Conservation (phyloP, 805 yeast species). For the Alloascoidea hylecoeti region DNA sequence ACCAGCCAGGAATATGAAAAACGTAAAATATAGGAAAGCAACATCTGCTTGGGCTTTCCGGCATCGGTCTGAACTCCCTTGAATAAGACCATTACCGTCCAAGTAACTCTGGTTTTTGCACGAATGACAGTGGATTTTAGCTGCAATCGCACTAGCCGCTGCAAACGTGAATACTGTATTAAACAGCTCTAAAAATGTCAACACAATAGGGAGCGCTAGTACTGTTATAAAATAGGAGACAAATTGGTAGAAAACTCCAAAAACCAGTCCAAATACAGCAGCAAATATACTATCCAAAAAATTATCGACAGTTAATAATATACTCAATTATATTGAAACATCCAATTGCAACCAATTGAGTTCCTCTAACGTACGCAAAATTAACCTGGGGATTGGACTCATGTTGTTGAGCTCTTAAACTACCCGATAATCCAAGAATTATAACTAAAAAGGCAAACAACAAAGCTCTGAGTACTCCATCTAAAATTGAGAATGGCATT, state of each 20-base stretch:
- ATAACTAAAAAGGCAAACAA: constrained; percentile 70
- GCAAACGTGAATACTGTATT: constrained; percentile 87
- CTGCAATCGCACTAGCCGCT: constrained; percentile 91
- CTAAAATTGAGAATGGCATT: constrained; percentile 59
- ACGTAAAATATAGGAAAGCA: constrained; percentile 36
- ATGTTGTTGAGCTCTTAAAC: constrained; percentile 58
- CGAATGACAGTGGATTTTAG: constrained; percentile 75
- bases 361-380: no score
- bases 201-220: constrained; percentile 77
- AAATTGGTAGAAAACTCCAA: constrained; percentile 69
- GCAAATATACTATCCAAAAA: constrained; percentile 66
- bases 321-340: constrained; percentile 1
- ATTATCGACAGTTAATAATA: no score
- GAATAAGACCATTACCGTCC: constrained; percentile 49
- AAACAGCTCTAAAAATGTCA: constrained; percentile 69
- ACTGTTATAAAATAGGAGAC: constrained; percentile 63
- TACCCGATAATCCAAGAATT: constrained; percentile 77
- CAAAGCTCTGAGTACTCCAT: constrained; percentile 56
- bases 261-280: constrained; percentile 71
- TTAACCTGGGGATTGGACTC: constrained; percentile 62
- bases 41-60: constrained; percentile 87
- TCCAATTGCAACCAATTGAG: no score
- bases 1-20: not conserved
- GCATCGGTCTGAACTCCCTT: constrained; percentile 76
- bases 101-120: constrained; percentile 61